Base-by-base conservation (phyloP, 116 monocot genomes). In the Dioscorea cayenensis region DNA sequence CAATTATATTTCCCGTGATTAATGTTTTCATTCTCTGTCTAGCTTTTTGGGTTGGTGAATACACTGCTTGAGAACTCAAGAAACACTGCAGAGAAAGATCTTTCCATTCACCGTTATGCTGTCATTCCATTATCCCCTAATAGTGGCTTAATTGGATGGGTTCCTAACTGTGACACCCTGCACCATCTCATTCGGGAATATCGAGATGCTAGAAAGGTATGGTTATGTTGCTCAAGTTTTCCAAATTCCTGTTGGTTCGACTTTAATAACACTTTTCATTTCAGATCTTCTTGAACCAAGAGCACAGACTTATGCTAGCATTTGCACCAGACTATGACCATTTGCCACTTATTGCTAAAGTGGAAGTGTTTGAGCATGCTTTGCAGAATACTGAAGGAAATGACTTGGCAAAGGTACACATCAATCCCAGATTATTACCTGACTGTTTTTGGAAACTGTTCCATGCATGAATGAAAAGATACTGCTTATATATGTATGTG, bases 41-140 rank as follows among this genome's bases (percentile, higher is more conserved):
- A 97, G 97, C 92, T 97, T 75, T 97, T 97, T 77, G 97, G 97
- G 35, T 66, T 97, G 74, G 97, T 97, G 52, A 97, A 97, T 70
- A 97, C 97, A 70, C 90, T 97, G 28, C 74, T 97, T 10, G 97
- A 88, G 76, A 97, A 97, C 72, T 90, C 97, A 75, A 93, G 93
- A 73, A 97, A 93, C 71, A 97, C 97, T 51, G 67, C 90, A 63
- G 97, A 93, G 51, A 97, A 93, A 70, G 97, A 93, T 78, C 88
- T 97, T 52, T 93, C 90, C 32, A 97, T 97, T 77, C 93, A 97
- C 66, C 89, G 97, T 52, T 97, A 97, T 82, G 80, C 90, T 23
- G 97, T 97, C 60, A 97, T 97, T 75, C 97, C 97, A 19, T 86
- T 97, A 35, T 97, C 90, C 50, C 97, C 97, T 66, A 97, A 97